These are phyloP conservation scores for Cadophora sp. DNA, from an alignment of 2,329 filamentous ascomycete species.

Conservation along the genomic window DNA sequence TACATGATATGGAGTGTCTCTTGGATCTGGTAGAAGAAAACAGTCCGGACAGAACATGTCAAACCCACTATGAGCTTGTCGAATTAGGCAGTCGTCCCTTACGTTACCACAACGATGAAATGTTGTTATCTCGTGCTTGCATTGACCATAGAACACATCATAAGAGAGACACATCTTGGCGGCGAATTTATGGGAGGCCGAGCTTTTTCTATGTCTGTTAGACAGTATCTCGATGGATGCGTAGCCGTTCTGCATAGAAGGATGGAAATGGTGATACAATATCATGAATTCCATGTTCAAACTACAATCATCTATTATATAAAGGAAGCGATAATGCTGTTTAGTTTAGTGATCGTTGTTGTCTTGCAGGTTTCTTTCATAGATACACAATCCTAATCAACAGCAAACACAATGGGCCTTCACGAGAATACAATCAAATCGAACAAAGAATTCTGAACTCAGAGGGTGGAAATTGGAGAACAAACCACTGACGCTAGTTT, in stretches of 20 bases:
- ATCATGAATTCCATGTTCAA: neutral
- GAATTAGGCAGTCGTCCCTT: too few species aligned
- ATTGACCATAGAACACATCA: neutral
- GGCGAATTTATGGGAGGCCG: neutral
- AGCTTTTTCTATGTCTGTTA: neutral
- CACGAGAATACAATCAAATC: too few species aligned
- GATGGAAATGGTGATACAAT: neutral
- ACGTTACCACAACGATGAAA: neutral
- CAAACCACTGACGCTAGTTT: neutral
- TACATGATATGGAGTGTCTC: neutral
- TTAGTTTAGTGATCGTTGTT: neutral
- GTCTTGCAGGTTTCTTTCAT: too few species aligned
- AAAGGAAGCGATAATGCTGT: neutral
- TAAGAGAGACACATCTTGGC: neutral
- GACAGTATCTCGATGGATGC: neutral
- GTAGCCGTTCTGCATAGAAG: neutral
- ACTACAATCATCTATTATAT: neutral
- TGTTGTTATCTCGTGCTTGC: neutral
- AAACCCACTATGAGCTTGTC: neutral
- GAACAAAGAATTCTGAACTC: too few species aligned
- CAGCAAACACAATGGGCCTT: too few species aligned
- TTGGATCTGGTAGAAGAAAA: neutral
- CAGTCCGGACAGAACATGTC: neutral
- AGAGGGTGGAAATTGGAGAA: neutral
- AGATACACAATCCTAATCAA: too few species aligned